A percentile compares a stretch with the other conserved stretches of the same genome.
Conservation (phyloP, 345 rosid genomes). For the Eucalyptus curtisii region DNA sequence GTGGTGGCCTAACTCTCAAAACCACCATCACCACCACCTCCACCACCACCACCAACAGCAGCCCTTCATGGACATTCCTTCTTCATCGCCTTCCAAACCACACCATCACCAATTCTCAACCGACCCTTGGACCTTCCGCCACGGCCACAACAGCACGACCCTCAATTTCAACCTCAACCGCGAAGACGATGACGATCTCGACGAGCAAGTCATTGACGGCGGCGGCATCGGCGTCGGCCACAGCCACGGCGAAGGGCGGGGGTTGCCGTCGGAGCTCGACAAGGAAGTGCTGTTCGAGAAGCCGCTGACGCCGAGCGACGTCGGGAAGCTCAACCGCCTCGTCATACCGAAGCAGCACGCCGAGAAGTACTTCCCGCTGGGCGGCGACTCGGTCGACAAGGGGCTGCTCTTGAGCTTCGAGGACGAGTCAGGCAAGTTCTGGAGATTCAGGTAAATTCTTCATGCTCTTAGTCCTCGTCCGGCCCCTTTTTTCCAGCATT, state of each 20-base stretch:
- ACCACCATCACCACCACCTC: background rate
- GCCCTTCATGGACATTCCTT: background rate
- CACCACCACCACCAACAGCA: background rate
- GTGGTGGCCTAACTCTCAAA: background rate
- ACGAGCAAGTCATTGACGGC: background rate
- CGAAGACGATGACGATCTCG: background rate
- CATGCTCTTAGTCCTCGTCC: background rate
- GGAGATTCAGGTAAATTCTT: constrained; percentile 30
- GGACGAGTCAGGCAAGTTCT: constrained; percentile 25
- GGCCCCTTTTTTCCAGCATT: background rate
- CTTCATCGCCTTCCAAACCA: background rate
- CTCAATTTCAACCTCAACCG: constrained; percentile 10
- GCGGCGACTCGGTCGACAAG: background rate
- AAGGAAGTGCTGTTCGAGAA: constrained; percentile 25
- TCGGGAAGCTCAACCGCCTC: constrained; percentile 45
- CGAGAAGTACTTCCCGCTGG: constrained; percentile 35
- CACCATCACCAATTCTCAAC: background rate
- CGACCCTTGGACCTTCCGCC: background rate
- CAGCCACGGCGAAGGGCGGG: background rate
- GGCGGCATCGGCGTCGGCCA: background rate
- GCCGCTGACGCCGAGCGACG: constrained; percentile 47
- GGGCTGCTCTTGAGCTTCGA: constrained; percentile 29
- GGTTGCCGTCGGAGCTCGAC: background rate
- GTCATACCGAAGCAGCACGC: constrained; percentile 55
- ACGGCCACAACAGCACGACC: background rate